phyloP scores from a whole-genome alignment of 148 eudicot genomes.

The Camellia japonica region DNA sequence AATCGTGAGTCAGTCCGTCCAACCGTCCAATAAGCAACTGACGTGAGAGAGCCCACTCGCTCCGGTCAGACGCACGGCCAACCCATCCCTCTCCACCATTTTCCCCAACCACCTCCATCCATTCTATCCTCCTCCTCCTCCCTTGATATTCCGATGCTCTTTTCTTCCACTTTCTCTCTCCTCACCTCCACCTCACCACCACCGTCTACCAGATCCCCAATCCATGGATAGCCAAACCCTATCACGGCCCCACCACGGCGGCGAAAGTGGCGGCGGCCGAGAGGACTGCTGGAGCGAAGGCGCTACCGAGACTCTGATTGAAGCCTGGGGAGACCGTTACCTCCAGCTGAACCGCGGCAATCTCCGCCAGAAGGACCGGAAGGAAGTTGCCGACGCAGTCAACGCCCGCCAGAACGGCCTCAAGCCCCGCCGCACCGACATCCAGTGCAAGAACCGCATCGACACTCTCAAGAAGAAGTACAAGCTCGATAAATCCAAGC shows the following conservation, averaged over 20 bases:
- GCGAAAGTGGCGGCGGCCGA: slow-evolving; percentile 1
- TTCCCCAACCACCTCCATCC: not conserved
- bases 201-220: not conserved
- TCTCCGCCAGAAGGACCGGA: slow-evolving; percentile 16
- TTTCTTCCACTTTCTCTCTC: not conserved
- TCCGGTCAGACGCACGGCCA: slow-evolving; percentile 9
- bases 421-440: slow-evolving; percentile 20
- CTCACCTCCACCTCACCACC: not conserved
- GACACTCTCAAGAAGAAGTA: slow-evolving; percentile 37
- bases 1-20: not conserved
- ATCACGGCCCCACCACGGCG: not conserved
- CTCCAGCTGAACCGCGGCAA: slow-evolving; percentile 5
- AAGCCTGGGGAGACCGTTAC: slow-evolving; percentile 13
- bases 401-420: slow-evolving; percentile 6
- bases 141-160: not conserved
- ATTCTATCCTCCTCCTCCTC: not conserved
- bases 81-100: not conserved
- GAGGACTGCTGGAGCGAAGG: slow-evolving; percentile 17
- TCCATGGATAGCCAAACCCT: not conserved
- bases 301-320: slow-evolving; percentile 11
- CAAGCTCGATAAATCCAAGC: slow-evolving; percentile 10
- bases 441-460: slow-evolving; percentile 32
- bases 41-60: not conserved
- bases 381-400: slow-evolving; percentile 16
- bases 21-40: not conserved